Base-by-base conservation (phyloP, 352 stramenopile species). In the Phytophthora aleatoria region DNA sequence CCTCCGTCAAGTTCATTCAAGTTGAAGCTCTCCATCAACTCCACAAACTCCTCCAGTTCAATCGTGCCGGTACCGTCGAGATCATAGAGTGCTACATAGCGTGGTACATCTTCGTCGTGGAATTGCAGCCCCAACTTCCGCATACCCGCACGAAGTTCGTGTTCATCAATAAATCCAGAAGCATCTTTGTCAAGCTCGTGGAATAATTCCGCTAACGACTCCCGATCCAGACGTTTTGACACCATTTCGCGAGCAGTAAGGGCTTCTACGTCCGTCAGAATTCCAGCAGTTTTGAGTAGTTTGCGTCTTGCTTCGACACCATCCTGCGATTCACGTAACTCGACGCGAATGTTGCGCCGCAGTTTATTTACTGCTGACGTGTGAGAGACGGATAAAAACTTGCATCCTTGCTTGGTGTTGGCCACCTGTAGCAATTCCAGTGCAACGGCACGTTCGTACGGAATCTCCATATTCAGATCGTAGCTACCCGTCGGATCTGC, bases 391-490 rank as follows among this genome's bases (percentile, higher is more conserved):
- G 85, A 92, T 16, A 94, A 50, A 48, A 94, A 94, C 54, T 94
- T 94, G 67, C 85, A 94, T 41, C 85, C 85, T 54, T 90, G 83
- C 48, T 90, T 90, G 8, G 79, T 89, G 42, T 89, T 88, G 12
- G 81, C 85, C 8, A 91, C 77, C 5, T 77, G 82, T 13, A 93
- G 49, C 26, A 93, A 63, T 66, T 93, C 85, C 13, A 93, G 60
- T 1, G 84, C 82, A 30, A 93, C 81, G 2, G 85, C 82, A 16
- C 83, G 74, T 30, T 91, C 85, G 59, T 93, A 93, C 3, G 85
- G 85, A 16, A 93, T 77, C 24, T 84, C 70, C 75, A 93, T 80
- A 62, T 91, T 87, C 33, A 93, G 63, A 30, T 91, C 79, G 67
- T 93, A 93, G 31, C 73, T 85, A 28, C 85, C 85, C 8, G 85